Base-by-base conservation (phyloP, 2,329 filamentous ascomycete genomes). In the Myriosclerotinia curreyana region DNA sequence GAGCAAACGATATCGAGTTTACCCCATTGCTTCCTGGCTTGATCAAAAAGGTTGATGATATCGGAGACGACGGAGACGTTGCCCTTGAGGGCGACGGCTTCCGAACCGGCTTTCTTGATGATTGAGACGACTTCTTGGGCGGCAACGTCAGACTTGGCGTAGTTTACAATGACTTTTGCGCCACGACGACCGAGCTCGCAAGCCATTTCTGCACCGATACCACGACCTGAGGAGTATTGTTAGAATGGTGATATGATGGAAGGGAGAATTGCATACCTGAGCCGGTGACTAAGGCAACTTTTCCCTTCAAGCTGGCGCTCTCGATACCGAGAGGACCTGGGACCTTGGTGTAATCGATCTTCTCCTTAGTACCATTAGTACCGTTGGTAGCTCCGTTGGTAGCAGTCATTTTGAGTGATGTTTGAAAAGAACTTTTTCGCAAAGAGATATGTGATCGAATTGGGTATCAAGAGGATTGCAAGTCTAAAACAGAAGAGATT, bases 191-290 rank as follows among this genome's bases (percentile, higher is more conserved):
- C 86, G 64, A 89, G 83, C 76, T 88, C 85, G 62, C 83, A 79
- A 61, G 86, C 86, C 80, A 89, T 88, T 70, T 84, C 83, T 61
- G 83, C 81, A 66, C 86, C 86, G 68, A 89, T 88, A 69, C 86
- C 86, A 75, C 86, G 84, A 71, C 84, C 80, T 84, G 65, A 53
- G 42, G 58, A 15, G 22, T 3, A 36, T 20, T 38, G 44, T 31
- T 44, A 22, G 28, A 12, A 20, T 48, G 15, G 36, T 5, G 22
- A 17, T 11, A 42, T 38, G 20, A 38, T 5, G 5, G 14, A 17
- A 17, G 6, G 17, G n/a, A 25, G 36, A 34, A 44, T 42, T 22
- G 2, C 62, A 53, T 66, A 71, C 71, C 71, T 60, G 74, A 71
- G 22, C 74, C 74, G n/a, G 74, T 76, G 20, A 76, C 71, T 51